These are phyloP conservation scores for Amanita rubescens DNA, from an alignment of 768 basidiomycete species.

Conservation along the genomic window DNA sequence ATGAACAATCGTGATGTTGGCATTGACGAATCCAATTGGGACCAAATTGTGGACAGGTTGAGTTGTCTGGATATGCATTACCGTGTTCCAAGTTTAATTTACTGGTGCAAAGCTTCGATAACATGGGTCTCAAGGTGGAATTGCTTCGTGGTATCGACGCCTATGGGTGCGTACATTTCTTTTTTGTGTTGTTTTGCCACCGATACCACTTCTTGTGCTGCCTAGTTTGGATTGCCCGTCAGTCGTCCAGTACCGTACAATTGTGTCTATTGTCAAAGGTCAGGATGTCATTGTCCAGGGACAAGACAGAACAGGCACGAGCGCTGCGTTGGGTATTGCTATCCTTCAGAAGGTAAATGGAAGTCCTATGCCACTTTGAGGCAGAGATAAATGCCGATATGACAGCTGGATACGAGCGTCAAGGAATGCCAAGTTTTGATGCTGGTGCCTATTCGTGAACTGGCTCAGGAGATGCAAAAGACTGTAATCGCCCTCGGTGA, in stretches of 20 bases:
- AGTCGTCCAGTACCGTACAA: constrained; percentile 97
- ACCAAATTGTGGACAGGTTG: too few relatives aligned
- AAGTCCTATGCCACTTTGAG: too few relatives aligned
- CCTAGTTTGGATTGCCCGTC: constrained; percentile 94
- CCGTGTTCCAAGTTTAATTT: too few relatives aligned
- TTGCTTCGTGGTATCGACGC: constrained; percentile 97
- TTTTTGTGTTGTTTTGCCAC: too few relatives aligned
- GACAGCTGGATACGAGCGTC: constrained; percentile 78
- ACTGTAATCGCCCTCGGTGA: too few relatives aligned
- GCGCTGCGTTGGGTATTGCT: too few relatives aligned
- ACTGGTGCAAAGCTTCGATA: constrained; percentile 98
- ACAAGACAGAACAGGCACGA: constrained; percentile 75
- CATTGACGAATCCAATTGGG: too few relatives aligned
- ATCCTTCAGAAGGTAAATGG: too few relatives aligned
- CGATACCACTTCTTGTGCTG: too few relatives aligned
- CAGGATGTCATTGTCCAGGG: constrained; percentile 99
- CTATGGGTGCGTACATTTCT: constrained; percentile 64
- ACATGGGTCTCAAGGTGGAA: constrained; percentile 95
- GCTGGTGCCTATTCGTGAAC: constrained; percentile 80
- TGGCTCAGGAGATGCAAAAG: too few relatives aligned
- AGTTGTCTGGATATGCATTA: too few relatives aligned
- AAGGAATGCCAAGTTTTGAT: constrained; percentile 97
- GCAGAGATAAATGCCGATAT: neutral
- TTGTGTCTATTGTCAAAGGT: constrained; percentile 94
- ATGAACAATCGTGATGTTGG: too few relatives aligned